These are phyloP conservation scores for Lichtheimia hyalospora DNA, from an alignment of 371 early-diverging fungal genomes.

Conservation along the genomic window DNA sequence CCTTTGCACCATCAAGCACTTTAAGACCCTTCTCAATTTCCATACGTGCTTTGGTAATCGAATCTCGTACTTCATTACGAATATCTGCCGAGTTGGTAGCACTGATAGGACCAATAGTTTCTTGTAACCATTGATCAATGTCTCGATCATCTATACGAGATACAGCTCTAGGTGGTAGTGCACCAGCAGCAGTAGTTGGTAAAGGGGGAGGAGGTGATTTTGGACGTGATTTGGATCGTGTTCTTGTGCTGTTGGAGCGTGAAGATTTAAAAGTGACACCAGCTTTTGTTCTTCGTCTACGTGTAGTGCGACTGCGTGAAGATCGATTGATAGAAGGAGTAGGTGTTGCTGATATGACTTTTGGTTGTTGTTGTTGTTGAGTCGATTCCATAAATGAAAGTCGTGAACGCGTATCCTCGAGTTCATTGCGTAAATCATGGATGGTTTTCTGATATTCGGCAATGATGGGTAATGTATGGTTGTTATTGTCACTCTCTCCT, in stretches of 20 bases:
- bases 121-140: constrained; percentile 25
- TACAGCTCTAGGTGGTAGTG: constrained; percentile 4
- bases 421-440: constrained; percentile 44
- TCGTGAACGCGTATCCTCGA: constrained; percentile 41
- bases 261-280: constrained; percentile 30
- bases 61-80: constrained; percentile 40
- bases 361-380: constrained; percentile 14
- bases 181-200: background rate
- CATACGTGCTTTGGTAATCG: constrained; percentile 53
- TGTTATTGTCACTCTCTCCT: background rate
- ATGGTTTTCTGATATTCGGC: constrained; percentile 53
- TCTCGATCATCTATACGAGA: constrained; percentile 12
- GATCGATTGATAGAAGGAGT: constrained; percentile 5
- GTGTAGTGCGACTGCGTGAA: background rate
- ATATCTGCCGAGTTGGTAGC: constrained; percentile 15
- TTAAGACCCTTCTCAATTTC: constrained; percentile 55
- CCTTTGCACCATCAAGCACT: constrained; percentile 38
- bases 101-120: constrained; percentile 15
- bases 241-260: constrained; percentile 37
- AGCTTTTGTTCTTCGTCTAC: constrained; percentile 38
- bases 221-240: constrained; percentile 39
- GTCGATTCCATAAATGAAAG: constrained; percentile 23
- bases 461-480: constrained; percentile 24
- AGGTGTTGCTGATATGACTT: constrained; percentile 15
- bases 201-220: background rate